Conservation (phyloP, 116 monocot genomes). For the Thalassia testudinum region DNA sequence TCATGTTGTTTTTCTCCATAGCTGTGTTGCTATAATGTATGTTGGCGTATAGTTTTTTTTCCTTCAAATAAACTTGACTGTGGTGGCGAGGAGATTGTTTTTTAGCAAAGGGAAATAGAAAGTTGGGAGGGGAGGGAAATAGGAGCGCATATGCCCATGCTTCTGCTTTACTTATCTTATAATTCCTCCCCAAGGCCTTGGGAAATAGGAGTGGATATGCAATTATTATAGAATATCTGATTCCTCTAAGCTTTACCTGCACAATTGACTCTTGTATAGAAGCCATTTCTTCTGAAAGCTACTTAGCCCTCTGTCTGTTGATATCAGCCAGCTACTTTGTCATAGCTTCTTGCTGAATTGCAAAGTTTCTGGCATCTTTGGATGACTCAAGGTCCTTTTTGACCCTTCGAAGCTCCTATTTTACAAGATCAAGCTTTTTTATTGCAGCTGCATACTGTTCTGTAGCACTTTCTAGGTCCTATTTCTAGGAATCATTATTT, state of each 20-base stretch:
- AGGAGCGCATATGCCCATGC: no score
- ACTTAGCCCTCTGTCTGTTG: conserved; percentile 28
- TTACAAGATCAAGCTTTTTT: conserved; percentile 19
- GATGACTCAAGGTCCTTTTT: conserved; percentile 50
- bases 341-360: conserved; percentile 41
- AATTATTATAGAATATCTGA: no score
- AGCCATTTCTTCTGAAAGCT: conserved; percentile 44
- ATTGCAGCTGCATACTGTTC: conserved; percentile 41
- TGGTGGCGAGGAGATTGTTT: no score
- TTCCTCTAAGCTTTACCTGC: conserved; percentile 50
- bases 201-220: no score
- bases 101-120: no score
- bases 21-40: no score
- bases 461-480: conserved; percentile 41
- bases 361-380: conserved; percentile 33
- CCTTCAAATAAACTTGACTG: no score
- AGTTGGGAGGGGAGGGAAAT: no score
- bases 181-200: no score
- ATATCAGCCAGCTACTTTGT: conserved; percentile 23
- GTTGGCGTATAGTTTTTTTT: no score
- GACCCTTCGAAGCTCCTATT: conserved; percentile 32
- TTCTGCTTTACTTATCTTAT: no score
- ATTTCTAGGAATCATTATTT: conserved; percentile 19
- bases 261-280: conserved; percentile 34
- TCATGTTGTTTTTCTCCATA: no score